A percentile compares a stretch with the other conserved stretches of the same genome.
Evolutionary conservation across 108 stramenopile species (phyloP).

Genomic region (Pseudonitzschia pungens): DNA sequence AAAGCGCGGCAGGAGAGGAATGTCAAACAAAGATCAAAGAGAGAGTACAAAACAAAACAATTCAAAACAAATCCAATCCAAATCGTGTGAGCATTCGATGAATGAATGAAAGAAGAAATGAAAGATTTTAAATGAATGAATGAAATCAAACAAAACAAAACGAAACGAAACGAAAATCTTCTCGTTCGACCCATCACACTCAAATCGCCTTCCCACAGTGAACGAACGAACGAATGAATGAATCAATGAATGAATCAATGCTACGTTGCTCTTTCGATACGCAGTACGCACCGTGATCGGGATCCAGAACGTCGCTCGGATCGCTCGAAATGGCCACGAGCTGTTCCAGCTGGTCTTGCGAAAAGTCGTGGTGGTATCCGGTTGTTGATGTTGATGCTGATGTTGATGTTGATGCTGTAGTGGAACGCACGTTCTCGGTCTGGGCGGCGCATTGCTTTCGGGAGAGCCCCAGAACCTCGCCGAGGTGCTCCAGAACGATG

Average conservation of each 20-base stretch:
- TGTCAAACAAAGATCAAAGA: not conserved
- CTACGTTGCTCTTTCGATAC: not conserved
- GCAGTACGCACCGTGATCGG: slow-evolving; percentile 8
- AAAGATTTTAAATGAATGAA: too few species aligned
- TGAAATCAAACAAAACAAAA: too few species aligned
- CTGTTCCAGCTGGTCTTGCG: not conserved
- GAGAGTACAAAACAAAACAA: not conserved
- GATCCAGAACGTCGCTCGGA: slow-evolving; percentile 11
- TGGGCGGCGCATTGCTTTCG: too few species aligned
- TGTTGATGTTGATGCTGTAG: not conserved
- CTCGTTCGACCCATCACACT: too few species aligned
- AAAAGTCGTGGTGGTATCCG: slow-evolving; percentile 11
- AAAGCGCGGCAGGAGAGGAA: not conserved
- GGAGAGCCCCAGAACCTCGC: not conserved
- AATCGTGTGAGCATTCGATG: not conserved
- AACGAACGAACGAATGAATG: too few species aligned
- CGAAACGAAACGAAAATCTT: too few species aligned
- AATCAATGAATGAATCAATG: too few species aligned
- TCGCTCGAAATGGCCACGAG: slow-evolving; percentile 17
- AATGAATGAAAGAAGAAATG: too few species aligned
- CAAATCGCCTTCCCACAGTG: too few species aligned
- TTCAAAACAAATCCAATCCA: not conserved
- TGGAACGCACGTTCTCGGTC: too few species aligned
- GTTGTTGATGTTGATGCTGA: not conserved
- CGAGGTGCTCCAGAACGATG: not conserved